A percentile compares a stretch with the other conserved stretches of the same genome.
phyloP scores from a whole-genome alignment of 306 rosid species.

The Quercus gilva region DNA sequence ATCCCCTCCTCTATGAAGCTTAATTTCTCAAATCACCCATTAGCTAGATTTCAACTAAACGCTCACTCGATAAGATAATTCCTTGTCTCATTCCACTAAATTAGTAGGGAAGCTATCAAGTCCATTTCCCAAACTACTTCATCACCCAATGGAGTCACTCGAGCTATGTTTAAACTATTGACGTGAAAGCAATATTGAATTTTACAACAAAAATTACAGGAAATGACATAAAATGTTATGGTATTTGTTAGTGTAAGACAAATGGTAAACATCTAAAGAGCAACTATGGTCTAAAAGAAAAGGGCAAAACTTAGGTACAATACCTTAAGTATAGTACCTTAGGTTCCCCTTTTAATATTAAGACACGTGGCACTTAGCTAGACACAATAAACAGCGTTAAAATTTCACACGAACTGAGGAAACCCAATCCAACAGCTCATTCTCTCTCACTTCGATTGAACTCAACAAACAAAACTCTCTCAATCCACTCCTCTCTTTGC shows the following conservation, averaged over 20 bases:
- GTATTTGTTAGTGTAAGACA: background rate
- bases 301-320: too few relatives aligned
- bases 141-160: background rate
- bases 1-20: background rate
- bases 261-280: background rate
- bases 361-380: too few relatives aligned
- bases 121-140: background rate
- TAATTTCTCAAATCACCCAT: background rate
- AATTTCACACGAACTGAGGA: too few relatives aligned
- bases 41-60: background rate
- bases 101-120: background rate
- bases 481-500: too few relatives aligned
- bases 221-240: background rate
- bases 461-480: too few relatives aligned
- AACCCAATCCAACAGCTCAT: too few relatives aligned
- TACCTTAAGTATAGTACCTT: too few relatives aligned
- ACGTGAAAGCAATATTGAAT: background rate
- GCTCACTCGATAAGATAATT: background rate
- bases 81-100: background rate
- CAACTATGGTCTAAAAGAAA: too few relatives aligned
- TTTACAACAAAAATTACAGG: background rate
- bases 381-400: too few relatives aligned
- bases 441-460: too few relatives aligned
- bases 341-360: too few relatives aligned
- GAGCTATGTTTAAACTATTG: background rate